A percentile compares a stretch with the other conserved stretches of the same genome.
These are phyloP conservation scores for Fusarium incarnatum DNA, from an alignment of 2,329 filamentous ascomycete genomes.

Conservation along the genomic window DNA sequence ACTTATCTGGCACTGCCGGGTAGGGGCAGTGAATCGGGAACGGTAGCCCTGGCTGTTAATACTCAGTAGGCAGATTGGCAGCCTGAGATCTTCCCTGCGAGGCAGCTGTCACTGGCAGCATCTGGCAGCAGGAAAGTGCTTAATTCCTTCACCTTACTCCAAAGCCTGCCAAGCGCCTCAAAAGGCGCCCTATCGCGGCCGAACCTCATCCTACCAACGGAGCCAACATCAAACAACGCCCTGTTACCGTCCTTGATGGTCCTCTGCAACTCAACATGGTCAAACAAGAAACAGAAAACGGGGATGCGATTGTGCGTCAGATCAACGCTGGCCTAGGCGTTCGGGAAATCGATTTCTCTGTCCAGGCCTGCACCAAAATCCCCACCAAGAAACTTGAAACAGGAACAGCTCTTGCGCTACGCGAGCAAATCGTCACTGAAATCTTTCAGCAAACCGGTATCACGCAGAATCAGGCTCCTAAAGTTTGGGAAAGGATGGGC, in stretches of 20 bases:
- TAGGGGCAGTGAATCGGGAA: no score
- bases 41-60: no score
- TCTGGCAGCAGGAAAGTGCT: not conserved
- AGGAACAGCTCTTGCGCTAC: rapidly evolving
- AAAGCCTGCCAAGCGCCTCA: no score
- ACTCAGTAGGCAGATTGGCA: no score
- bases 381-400: rapidly evolving
- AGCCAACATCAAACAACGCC: not conserved
- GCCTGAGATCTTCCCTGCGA: no score
- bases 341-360: not conserved
- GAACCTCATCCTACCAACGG: no score
- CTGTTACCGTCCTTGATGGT: not conserved
- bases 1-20: no score
- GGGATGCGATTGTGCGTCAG: not conserved
- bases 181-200: no score
- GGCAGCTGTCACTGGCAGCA: not conserved
- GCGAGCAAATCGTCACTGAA: not conserved
- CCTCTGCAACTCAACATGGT: not conserved
- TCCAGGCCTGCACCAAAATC: not conserved
- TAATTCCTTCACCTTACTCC: not conserved
- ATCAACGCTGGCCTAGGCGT: not conserved
- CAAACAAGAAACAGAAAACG: not conserved
- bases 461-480: rapidly evolving
- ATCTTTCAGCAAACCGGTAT: rapidly evolving
- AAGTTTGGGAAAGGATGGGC: rapidly evolving